These are phyloP conservation scores for Epichloe scottii DNA, from an alignment of 2,329 filamentous ascomycete species.

Conservation along the genomic window DNA sequence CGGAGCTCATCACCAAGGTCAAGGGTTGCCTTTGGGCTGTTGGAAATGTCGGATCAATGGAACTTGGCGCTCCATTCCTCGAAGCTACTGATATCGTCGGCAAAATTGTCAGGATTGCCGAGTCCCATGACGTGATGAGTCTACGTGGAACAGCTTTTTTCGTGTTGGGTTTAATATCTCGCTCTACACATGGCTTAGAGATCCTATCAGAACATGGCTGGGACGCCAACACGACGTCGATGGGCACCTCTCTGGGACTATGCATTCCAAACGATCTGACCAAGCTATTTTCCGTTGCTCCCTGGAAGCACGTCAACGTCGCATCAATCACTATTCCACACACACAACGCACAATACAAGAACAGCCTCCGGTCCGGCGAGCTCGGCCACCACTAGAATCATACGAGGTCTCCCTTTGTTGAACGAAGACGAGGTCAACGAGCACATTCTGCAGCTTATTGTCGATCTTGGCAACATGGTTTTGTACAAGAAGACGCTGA, in stretches of 20 bases:
- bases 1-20: constrained; percentile 78
- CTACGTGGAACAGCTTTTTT: constrained; percentile 94
- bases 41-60: constrained; percentile 96
- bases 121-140: constrained; percentile 79
- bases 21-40: constrained; percentile 97
- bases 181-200: constrained; percentile 83
- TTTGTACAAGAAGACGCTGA: constrained; percentile 73
- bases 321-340: constrained; percentile 34
- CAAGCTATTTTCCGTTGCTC: constrained; percentile 61
- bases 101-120: constrained; percentile 78
- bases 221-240: constrained; percentile 77
- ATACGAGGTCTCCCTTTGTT: constrained; percentile 31
- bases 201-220: constrained; percentile 83
- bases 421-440: constrained; percentile 52
- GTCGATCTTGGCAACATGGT: constrained; percentile 89
- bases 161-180: constrained; percentile 81
- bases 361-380: constrained; percentile 29
- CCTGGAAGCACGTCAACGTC: constrained; percentile 42
- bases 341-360: constrained; percentile 39
- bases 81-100: constrained; percentile 82
- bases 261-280: constrained; percentile 72
- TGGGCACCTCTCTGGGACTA: constrained; percentile 74
- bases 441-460: constrained; percentile 73
- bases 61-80: constrained; percentile 85
- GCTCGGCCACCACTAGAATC: constrained; percentile 31